A percentile compares a stretch with the other conserved stretches of the same genome.
These are phyloP conservation scores for Cryphonectria japonica DNA, from an alignment of 2,329 filamentous ascomycete species.

Conservation along the genomic window DNA sequence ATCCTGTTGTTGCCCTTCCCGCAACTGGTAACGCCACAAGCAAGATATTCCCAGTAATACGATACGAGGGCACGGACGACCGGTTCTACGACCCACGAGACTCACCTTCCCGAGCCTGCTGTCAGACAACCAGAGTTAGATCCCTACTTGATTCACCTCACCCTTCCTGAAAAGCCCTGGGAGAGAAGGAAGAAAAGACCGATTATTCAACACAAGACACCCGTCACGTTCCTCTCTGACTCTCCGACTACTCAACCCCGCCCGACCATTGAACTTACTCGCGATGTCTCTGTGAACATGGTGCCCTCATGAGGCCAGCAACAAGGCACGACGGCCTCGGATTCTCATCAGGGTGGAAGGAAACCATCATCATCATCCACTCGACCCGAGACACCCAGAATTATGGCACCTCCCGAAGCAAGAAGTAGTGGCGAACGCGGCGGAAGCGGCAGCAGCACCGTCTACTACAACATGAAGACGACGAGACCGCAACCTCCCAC, in stretches of 20 bases:
- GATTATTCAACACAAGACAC: background rate
- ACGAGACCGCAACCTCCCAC: conserved; percentile 43
- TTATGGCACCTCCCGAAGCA: conserved; percentile 34
- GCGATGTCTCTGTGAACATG: conserved; percentile 20
- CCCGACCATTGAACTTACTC: background rate
- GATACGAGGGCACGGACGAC: background rate
- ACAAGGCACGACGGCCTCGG: conserved; percentile 23
- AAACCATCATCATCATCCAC: conserved; percentile 3
- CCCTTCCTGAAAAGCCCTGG: background rate
- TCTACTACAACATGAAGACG: conserved; percentile 54
- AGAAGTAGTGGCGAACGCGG: conserved; percentile 36
- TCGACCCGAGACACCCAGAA: conserved; percentile 15
- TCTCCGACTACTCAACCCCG: background rate
- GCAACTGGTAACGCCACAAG: background rate
- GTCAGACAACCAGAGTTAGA: background rate
- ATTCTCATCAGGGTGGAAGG: conserved; percentile 17
- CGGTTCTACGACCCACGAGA: background rate
- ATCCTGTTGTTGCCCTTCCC: background rate
- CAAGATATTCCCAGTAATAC: background rate
- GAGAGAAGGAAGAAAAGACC: background rate
- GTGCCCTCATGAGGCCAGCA: conserved; percentile 18
- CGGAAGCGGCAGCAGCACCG: conserved; percentile 35
- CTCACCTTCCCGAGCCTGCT: background rate
- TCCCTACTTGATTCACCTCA: background rate
- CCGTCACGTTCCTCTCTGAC: background rate